A percentile compares a stretch with the other conserved stretches of the same genome.
These are phyloP conservation scores for Penicillium samsonianum DNA, from an alignment of 495 filamentous ascomycete species.

Conservation along the genomic window DNA sequence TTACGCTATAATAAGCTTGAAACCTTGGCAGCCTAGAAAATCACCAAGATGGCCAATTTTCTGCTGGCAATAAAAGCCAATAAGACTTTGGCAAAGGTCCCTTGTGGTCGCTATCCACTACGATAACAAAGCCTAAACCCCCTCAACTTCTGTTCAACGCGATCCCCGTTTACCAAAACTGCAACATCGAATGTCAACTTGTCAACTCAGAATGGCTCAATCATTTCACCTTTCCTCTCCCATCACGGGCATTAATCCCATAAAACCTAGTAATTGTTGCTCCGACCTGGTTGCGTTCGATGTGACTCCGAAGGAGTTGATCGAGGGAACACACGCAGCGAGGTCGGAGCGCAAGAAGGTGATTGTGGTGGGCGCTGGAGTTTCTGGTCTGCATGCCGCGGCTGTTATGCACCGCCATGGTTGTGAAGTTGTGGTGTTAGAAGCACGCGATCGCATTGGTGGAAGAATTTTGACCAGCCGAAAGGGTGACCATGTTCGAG, in stretches of 20 bases:
- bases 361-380: slow-evolving; percentile 30
- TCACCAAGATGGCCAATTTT: background rate
- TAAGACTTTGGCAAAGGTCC: background rate
- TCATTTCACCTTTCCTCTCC: slow-evolving; percentile 22
- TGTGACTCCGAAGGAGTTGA: slow-evolving; percentile 20
- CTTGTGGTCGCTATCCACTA: background rate
- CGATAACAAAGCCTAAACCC: background rate
- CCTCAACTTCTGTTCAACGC: background rate
- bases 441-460: slow-evolving; percentile 32
- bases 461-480: slow-evolving; percentile 26
- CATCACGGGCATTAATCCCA: slow-evolving; percentile 15
- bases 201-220: slow-evolving; percentile 29
- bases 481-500: slow-evolving; percentile 23
- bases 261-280: slow-evolving; percentile 29
- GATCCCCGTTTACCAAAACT: background rate
- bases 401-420: slow-evolving; percentile 21
- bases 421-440: slow-evolving; percentile 27
- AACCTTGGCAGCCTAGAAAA: background rate
- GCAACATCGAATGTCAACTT: slow-evolving; percentile 25
- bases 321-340: slow-evolving; percentile 21
- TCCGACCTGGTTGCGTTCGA: slow-evolving; percentile 28
- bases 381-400: slow-evolving; percentile 27
- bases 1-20: background rate
- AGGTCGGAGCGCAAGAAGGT: slow-evolving; percentile 28
- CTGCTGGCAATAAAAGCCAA: slow-evolving; percentile 1